Percentiles rank a stretch among this genome's conserved stretches.
phyloP scores from a whole-genome alignment of 2,329 filamentous ascomycete genomes.

The Tolypocladium sp. region DNA sequence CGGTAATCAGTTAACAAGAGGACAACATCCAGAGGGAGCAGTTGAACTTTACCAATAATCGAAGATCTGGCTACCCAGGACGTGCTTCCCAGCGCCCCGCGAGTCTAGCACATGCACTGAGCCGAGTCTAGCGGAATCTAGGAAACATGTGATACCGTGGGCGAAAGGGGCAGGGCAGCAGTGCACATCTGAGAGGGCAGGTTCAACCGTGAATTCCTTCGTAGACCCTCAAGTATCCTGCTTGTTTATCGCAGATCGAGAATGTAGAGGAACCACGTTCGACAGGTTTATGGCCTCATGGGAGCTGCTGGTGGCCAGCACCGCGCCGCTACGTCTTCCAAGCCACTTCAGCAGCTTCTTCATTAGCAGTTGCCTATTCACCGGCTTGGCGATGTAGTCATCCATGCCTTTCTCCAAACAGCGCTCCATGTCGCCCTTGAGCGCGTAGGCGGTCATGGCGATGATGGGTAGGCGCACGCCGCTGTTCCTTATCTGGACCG shows the following conservation, averaged over 20 bases:
- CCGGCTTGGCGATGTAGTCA: constrained; percentile 45
- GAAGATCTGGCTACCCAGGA: background rate
- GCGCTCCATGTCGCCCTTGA: constrained; percentile 43
- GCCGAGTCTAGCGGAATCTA: no score
- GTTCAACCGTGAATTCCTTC: background rate
- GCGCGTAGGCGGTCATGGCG: constrained; percentile 44
- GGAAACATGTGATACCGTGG: no score
- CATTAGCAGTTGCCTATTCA: constrained; percentile 24
- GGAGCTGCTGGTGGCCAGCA: background rate
- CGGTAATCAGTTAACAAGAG: background rate
- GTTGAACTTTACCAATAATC: background rate
- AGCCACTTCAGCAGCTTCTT: constrained; percentile 16
- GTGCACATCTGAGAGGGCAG: background rate
- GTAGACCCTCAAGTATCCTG: background rate
- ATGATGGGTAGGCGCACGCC: constrained; percentile 47
- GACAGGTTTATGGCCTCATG: background rate
- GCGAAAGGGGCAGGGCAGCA: background rate
- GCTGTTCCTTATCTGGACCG: constrained; percentile 13
- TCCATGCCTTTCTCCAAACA: constrained; percentile 47
- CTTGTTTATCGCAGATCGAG: background rate
- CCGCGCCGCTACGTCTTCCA: background rate
- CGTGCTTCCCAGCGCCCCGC: background rate
- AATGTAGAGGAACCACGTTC: background rate
- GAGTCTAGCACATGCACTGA: background rate
- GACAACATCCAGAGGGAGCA: no score